Percentiles rank a stretch among this genome's conserved stretches.
Evolutionary conservation across 2,329 filamentous ascomycete species (phyloP).

Genomic region (Sclerotinia glacialis): DNA sequence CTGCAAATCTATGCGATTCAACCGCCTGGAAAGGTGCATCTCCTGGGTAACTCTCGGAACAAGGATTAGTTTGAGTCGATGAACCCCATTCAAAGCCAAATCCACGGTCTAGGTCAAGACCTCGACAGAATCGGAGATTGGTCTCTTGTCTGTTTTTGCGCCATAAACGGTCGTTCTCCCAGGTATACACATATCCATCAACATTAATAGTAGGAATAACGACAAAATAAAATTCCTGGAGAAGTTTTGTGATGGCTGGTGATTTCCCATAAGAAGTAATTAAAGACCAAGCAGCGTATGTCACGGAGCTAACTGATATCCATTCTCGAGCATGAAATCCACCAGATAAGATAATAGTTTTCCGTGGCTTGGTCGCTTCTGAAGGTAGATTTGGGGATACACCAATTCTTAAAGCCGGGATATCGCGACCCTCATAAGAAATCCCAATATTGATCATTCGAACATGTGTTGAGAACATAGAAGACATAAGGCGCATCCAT

Average conservation of each 20-base stretch:
- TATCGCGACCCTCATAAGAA: slow-evolving; percentile 85
- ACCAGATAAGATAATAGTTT: slow-evolving; percentile 78
- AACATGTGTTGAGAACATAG: slow-evolving; percentile 83
- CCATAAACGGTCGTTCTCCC: slow-evolving; percentile 89
- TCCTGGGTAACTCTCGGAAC: slow-evolving; percentile 86
- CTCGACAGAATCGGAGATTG: slow-evolving; percentile 75
- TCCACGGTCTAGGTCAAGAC: slow-evolving; percentile 83
- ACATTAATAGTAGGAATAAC: slow-evolving; percentile 89
- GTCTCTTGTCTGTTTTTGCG: slow-evolving; percentile 90
- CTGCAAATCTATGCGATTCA: slow-evolving; percentile 71
- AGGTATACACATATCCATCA: slow-evolving; percentile 91
- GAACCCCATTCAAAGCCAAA: slow-evolving; percentile 84
- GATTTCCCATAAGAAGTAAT: slow-evolving; percentile 78
- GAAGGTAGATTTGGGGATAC: slow-evolving; percentile 50
- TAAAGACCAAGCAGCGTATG: slow-evolving; percentile 84
- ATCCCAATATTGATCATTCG: slow-evolving; percentile 72
- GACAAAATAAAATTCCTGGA: slow-evolving; percentile 82
- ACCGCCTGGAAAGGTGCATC: slow-evolving; percentile 77
- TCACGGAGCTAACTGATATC: slow-evolving; percentile 90
- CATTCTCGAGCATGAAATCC: slow-evolving; percentile 94
- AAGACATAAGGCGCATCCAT: slow-evolving; percentile 88
- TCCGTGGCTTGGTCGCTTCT: slow-evolving; percentile 51
- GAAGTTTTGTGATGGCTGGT: slow-evolving; percentile 67
- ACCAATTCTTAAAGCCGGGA: slow-evolving; percentile 76
- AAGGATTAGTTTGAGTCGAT: slow-evolving; percentile 69